Conservation (phyloP, 495 filamentous ascomycete species). For the Penicillium paxilli region DNA sequence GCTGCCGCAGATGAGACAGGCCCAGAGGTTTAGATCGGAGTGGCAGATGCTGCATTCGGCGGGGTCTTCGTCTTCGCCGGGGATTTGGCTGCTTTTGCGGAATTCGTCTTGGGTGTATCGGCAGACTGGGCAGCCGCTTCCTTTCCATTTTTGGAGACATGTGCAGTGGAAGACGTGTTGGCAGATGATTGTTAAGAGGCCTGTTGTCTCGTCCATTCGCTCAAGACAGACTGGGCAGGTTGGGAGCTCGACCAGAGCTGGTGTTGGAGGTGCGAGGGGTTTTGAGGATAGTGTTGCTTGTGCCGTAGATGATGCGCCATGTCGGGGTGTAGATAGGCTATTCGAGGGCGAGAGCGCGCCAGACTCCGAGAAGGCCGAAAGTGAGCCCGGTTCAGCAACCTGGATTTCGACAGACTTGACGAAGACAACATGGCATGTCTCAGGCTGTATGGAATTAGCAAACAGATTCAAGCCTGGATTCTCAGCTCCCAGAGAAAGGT, state of each 20-base stretch:
- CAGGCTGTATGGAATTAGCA: slow-evolving; percentile 60
- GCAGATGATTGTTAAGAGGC: slow-evolving; percentile 91
- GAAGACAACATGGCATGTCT: slow-evolving; percentile 95
- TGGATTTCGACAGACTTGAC: slow-evolving; percentile 83
- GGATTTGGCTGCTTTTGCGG: slow-evolving; percentile 28
- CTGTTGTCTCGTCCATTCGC: slow-evolving; percentile 96
- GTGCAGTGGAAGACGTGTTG: slow-evolving; percentile 98
- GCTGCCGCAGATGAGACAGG: slow-evolving; percentile 88
- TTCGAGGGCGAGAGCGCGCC: slow-evolving; percentile 43
- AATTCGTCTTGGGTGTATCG: slow-evolving; percentile 74
- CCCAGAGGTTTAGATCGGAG: slow-evolving; percentile 83
- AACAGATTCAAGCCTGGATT: too few relatives aligned
- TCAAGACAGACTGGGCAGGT: slow-evolving; percentile 97
- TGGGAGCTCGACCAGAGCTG: slow-evolving; percentile 84
- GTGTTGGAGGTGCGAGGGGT: slow-evolving; percentile 89
- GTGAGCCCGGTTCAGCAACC: slow-evolving; percentile 28
- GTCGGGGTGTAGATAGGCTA: slow-evolving; percentile 30
- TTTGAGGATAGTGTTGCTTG: slow-evolving; percentile 63
- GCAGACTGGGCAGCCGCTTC: slow-evolving; percentile 90
- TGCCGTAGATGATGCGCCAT: slow-evolving; percentile 16
- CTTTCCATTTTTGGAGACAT: slow-evolving; percentile 95
- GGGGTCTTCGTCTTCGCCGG: slow-evolving; percentile 35
- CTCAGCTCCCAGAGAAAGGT: neutral
- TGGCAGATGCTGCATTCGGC: slow-evolving; percentile 73
- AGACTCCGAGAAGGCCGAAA: slow-evolving; percentile 24